Conservation (phyloP, 805 yeast genomes). For the Cephaloascus albidus region DNA sequence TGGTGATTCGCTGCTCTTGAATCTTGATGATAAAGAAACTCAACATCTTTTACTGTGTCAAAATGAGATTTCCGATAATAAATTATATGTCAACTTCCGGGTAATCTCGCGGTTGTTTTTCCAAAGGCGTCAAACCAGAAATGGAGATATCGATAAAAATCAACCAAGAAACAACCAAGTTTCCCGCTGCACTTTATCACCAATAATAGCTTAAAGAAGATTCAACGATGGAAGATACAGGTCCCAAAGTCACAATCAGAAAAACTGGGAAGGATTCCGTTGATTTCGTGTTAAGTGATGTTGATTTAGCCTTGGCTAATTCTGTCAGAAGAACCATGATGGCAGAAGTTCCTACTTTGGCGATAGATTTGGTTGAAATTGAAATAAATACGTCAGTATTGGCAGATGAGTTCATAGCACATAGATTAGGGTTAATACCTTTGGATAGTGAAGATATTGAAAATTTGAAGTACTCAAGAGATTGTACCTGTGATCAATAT, state of each 20-base stretch:
- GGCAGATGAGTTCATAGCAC: constrained; percentile 95
- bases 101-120: no score
- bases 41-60: no score
- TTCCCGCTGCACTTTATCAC: no score
- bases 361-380: constrained; percentile 92
- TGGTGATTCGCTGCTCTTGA: no score
- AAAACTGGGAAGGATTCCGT: constrained; percentile 80
- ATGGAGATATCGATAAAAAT: no score
- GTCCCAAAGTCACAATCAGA: constrained; percentile 84
- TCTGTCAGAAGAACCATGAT: constrained; percentile 86
- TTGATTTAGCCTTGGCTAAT: constrained; percentile 86
- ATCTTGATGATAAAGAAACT: no score
- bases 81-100: no score
- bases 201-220: no score
- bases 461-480: constrained; percentile 78
- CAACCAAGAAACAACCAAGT: no score
- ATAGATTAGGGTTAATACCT: constrained; percentile 89
- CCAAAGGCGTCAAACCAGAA: no score
- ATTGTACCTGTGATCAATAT: constrained; percentile 96
- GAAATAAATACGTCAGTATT: constrained; percentile 88
- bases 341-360: constrained; percentile 94
- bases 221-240: constrained; percentile 17
- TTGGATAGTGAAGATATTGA: constrained; percentile 79
- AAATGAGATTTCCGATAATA: no score
- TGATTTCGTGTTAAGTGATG: constrained; percentile 80